Percentiles rank a stretch among this genome's conserved stretches.
phyloP scores from a whole-genome alignment of 208 protist species.

The Trypanosoma platydactyli region DNA sequence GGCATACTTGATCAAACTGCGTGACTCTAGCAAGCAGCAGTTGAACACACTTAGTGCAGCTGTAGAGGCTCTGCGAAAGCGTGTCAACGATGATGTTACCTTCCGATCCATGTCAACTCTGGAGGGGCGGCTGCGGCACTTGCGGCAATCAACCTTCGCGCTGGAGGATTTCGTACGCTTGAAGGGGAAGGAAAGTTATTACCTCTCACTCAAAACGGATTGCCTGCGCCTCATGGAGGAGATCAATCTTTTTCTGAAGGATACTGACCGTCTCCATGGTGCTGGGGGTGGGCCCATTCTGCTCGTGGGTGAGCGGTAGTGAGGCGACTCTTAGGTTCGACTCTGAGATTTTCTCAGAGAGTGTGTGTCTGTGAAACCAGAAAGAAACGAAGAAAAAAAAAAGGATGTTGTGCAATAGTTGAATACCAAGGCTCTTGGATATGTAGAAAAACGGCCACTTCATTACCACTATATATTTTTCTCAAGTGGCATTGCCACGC shows the following conservation, averaged over 20 bases:
- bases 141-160: constrained; percentile 86
- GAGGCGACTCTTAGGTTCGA: background rate
- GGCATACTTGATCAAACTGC: constrained; percentile 55
- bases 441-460: too few relatives aligned
- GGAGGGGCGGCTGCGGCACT: constrained; percentile 82
- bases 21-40: constrained; percentile 73
- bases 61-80: constrained; percentile 55
- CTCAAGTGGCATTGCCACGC: too few relatives aligned
- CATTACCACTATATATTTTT: too few relatives aligned
- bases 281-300: constrained; percentile 18
- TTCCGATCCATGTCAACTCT: constrained; percentile 61
- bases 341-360: too few relatives aligned
- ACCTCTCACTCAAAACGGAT: constrained; percentile 75
- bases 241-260: constrained; percentile 77
- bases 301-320: constrained; percentile 24
- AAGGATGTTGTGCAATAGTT: too few relatives aligned
- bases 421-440: too few relatives aligned
- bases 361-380: constrained; percentile 2
- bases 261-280: constrained; percentile 38
- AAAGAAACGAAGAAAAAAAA: background rate
- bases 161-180: constrained; percentile 89
- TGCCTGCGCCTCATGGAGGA: constrained; percentile 86
- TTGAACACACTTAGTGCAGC: constrained; percentile 57
- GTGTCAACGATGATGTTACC: constrained; percentile 54
- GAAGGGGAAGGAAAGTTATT: constrained; percentile 90